A percentile compares a stretch with the other conserved stretches of the same genome.
These are phyloP conservation scores for Annulohypoxylon truncatum DNA, from an alignment of 2,329 filamentous ascomycete genomes.

Conservation along the genomic window DNA sequence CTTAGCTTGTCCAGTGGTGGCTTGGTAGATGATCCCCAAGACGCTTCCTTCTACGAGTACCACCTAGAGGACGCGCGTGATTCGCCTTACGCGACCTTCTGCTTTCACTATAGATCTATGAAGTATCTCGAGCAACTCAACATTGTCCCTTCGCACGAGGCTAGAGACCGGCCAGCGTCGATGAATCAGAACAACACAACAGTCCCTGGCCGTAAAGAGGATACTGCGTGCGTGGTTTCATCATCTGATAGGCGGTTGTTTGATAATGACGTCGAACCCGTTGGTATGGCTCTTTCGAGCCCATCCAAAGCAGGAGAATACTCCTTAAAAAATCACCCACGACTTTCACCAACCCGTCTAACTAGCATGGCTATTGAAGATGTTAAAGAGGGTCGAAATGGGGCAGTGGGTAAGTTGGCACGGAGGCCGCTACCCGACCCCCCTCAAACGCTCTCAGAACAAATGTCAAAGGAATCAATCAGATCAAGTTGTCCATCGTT, in stretches of 20 bases:
- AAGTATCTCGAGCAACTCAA: constrained; percentile 60
- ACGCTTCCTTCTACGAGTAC: constrained; percentile 65
- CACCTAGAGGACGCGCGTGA: constrained; percentile 63
- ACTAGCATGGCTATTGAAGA: background rate
- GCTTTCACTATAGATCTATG: constrained; percentile 68
- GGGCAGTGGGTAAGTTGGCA: constrained; percentile 22
- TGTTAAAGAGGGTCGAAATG: constrained; percentile 1
- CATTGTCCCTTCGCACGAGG: constrained; percentile 54
- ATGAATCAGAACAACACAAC: constrained; percentile 6
- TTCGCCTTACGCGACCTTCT: constrained; percentile 64
- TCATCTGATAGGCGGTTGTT: constrained; percentile 30
- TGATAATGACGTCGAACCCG: constrained; percentile 9
- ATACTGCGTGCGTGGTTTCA: background rate
- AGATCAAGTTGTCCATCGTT: constrained; percentile 49
- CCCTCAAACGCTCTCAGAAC: constrained; percentile 41
- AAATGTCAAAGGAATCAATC: constrained; percentile 45
- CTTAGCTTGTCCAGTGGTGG: constrained; percentile 65
- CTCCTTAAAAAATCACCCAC: constrained; percentile 35
- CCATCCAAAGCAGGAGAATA: constrained; percentile 27
- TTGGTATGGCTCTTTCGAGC: constrained; percentile 15
- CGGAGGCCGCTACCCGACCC: constrained; percentile 49
- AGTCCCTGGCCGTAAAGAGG: background rate
- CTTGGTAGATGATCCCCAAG: constrained; percentile 62
- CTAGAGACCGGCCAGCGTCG: constrained; percentile 10
- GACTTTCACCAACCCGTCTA: constrained; percentile 18